These are phyloP conservation scores for Monascus purpureus DNA, from an alignment of 495 filamentous ascomycete genomes.

Conservation along the genomic window DNA sequence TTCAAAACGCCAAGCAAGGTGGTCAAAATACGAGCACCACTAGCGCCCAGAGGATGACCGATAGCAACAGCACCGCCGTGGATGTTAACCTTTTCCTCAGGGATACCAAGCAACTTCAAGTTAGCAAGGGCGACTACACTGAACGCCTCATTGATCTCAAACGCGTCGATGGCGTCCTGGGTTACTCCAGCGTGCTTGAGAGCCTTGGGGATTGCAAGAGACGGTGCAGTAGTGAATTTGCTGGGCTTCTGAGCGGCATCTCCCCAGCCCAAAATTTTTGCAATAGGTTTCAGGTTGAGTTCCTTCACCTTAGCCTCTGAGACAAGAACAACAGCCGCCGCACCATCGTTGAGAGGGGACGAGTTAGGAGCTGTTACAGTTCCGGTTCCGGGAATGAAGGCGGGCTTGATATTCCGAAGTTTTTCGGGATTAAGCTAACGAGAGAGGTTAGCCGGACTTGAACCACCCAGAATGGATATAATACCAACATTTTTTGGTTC, in stretches of 20 bases:
- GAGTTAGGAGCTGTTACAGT: slow-evolving; percentile 98
- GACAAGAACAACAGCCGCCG: slow-evolving; percentile 77
- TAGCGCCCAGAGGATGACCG: slow-evolving; percentile 84
- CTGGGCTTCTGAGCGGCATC: slow-evolving; percentile 80
- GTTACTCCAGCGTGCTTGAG: slow-evolving; percentile 77
- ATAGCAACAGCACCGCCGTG: slow-evolving; percentile 91
- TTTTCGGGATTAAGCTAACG: slow-evolving; percentile 77
- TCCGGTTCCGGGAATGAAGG: slow-evolving; percentile 65
- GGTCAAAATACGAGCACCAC: slow-evolving; percentile 84
- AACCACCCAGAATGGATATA: background rate
- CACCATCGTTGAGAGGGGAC: slow-evolving; percentile 88
- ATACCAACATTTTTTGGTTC: slow-evolving; percentile 74
- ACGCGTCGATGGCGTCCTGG: slow-evolving; percentile 67
- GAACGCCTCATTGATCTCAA: slow-evolving; percentile 99
- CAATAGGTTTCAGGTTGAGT: slow-evolving; percentile 76
- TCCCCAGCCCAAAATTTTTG: slow-evolving; percentile 92
- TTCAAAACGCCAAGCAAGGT: slow-evolving; percentile 80
- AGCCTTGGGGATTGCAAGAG: slow-evolving; percentile 93
- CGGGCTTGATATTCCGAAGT: slow-evolving; percentile 68
- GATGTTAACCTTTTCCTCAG: slow-evolving; percentile 82
- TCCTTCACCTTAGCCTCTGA: slow-evolving; percentile 81
- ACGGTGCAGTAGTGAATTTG: slow-evolving; percentile 90
- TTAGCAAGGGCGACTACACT: slow-evolving; percentile 93
- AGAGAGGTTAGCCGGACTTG: slow-evolving; percentile 3
- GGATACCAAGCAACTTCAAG: slow-evolving; percentile 69